Evolutionary conservation across 2,329 filamentous ascomycete species (phyloP).

Genomic region (Penicillium sp.): DNA sequence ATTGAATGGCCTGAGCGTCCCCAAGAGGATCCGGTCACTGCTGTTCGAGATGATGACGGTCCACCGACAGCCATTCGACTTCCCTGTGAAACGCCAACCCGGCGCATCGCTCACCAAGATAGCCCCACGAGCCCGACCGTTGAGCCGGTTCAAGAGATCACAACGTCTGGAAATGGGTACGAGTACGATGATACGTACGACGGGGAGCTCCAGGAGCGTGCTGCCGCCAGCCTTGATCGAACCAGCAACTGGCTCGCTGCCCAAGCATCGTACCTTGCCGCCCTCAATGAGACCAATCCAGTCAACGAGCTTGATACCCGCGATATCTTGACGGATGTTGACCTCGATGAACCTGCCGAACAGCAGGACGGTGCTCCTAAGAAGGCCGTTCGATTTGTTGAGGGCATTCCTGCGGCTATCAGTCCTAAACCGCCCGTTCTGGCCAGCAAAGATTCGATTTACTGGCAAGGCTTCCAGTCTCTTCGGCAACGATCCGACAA

Average conservation of each 20-base stretch:
- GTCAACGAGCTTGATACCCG: constrained; percentile 42
- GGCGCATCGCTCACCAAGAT: constrained; percentile 19
- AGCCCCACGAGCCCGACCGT: constrained; percentile 28
- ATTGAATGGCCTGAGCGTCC: constrained; percentile 54
- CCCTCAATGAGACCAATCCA: constrained; percentile 56
- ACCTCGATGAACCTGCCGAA: constrained; percentile 13
- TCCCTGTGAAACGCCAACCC: constrained; percentile 37
- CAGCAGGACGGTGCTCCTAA: constrained; percentile 24
- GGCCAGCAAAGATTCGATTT: constrained; percentile 68
- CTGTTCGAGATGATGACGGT: constrained; percentile 29
- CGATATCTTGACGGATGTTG: constrained; percentile 13
- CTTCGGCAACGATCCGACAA: constrained; percentile 62
- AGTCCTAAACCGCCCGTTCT: constrained; percentile 33
- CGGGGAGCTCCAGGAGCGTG: constrained; percentile 64
- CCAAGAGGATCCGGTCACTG: constrained; percentile 32
- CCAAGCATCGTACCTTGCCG: constrained; percentile 71
- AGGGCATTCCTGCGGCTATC: constrained; percentile 38
- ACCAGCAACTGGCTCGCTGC: constrained; percentile 82
- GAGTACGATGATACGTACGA: constrained; percentile 74
- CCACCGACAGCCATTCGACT: constrained; percentile 47
- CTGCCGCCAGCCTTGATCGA: constrained; percentile 71
- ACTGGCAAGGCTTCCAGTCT: constrained; percentile 81
- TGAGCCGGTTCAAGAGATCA: constrained; percentile 48
- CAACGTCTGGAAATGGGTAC: constrained; percentile 52
- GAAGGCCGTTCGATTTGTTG: constrained; percentile 32